phyloP scores from a whole-genome alignment of 768 basidiomycete species.

The Suillus sp. region DNA sequence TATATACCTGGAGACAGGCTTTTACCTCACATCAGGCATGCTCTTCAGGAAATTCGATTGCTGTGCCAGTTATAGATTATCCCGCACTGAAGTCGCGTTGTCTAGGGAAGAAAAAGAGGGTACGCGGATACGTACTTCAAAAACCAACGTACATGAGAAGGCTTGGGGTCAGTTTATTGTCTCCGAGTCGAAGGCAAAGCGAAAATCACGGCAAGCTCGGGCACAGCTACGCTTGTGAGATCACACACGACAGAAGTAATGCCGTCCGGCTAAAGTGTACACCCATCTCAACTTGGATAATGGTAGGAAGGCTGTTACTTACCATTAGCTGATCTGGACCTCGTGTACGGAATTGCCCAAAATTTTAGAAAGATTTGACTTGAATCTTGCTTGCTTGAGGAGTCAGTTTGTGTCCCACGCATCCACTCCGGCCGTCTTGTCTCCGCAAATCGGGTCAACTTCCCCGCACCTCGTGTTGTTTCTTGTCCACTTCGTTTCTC shows the following conservation, averaged over 20 bases:
- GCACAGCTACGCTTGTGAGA: slow-evolving; percentile 19
- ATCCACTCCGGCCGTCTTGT: slow-evolving; percentile 2
- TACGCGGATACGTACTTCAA: slow-evolving; percentile 12
- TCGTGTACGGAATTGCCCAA: not conserved
- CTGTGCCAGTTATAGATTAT: slow-evolving; percentile 25
- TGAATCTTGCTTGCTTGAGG: not conserved
- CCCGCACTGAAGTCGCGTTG: slow-evolving; percentile 33
- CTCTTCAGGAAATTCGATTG: slow-evolving; percentile 24
- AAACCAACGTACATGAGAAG: slow-evolving; percentile 18
- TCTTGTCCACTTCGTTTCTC: slow-evolving; percentile 5
- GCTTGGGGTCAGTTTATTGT: slow-evolving; percentile 21
- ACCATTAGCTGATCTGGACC: not conserved
- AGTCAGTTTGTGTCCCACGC: slow-evolving; percentile 1
- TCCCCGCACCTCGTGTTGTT: slow-evolving; percentile 7
- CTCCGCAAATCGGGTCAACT: not conserved
- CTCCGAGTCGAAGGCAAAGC: slow-evolving; percentile 18
- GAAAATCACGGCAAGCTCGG: slow-evolving; percentile 19
- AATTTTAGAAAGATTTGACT: not conserved
- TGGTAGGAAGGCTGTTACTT: not conserved
- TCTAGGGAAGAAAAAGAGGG: slow-evolving; percentile 26
- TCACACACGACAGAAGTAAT: slow-evolving; percentile 5
- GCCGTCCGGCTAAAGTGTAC: slow-evolving; percentile 4
- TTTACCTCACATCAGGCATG: slow-evolving; percentile 32
- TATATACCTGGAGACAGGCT: slow-evolving; percentile 28
- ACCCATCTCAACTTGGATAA: slow-evolving; percentile 1